Percentiles rank a stretch among this genome's conserved stretches.
These are phyloP conservation scores for Syzygium malaccense DNA, from an alignment of 441 rosid genomes.

Conservation along the genomic window DNA sequence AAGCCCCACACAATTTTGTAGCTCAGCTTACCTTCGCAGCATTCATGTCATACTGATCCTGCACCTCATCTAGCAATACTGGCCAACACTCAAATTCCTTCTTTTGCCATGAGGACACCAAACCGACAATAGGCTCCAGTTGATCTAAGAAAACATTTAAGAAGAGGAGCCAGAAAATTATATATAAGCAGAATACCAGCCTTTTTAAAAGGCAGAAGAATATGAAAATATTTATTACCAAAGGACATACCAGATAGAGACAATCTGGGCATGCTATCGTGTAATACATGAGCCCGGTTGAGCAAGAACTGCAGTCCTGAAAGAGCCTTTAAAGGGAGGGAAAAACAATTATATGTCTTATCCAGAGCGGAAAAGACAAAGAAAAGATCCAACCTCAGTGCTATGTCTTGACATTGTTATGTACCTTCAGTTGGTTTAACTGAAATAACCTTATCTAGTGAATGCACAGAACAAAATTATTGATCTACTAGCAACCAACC, in stretches of 20 bases:
- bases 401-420: background rate
- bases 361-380: background rate
- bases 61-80: slow-evolving; percentile 80
- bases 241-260: slow-evolving; percentile 55
- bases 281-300: slow-evolving; percentile 41
- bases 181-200: background rate
- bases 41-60: slow-evolving; percentile 66
- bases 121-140: slow-evolving; percentile 55
- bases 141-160: slow-evolving; percentile 30
- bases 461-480: background rate
- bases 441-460: background rate
- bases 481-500: background rate
- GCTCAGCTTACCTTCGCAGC: slow-evolving; percentile 62
- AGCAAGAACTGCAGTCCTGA: slow-evolving; percentile 85
- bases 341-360: background rate
- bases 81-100: slow-evolving; percentile 90
- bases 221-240: background rate
- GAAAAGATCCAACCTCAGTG: background rate
- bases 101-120: slow-evolving; percentile 82
- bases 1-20: background rate
- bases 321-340: slow-evolving; percentile 50
- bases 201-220: background rate
- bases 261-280: slow-evolving; percentile 67
- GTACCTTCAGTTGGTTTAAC: background rate
- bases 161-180: background rate